Conservation (phyloP, 148 eudicot genomes). For the Cornus kousa region DNA sequence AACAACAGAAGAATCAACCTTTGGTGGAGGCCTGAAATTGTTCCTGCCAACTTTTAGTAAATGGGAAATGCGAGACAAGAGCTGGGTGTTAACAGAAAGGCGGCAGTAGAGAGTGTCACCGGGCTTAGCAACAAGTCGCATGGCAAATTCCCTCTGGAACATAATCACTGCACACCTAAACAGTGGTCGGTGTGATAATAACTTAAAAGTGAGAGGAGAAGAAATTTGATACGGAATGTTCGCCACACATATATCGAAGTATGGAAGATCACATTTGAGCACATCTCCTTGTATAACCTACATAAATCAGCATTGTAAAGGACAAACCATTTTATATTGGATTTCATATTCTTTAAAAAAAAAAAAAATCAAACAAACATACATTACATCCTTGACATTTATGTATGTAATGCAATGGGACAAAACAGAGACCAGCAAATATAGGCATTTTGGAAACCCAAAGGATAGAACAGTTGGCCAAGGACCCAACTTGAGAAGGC, state of each 20-base stretch:
- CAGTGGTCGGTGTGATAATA: slow-evolving; percentile 61
- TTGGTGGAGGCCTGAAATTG: slow-evolving; percentile 94
- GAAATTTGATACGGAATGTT: slow-evolving; percentile 93
- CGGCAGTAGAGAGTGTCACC: slow-evolving; percentile 90
- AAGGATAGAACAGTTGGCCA: not conserved
- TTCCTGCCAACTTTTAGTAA: slow-evolving; percentile 84
- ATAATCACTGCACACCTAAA: slow-evolving; percentile 88
- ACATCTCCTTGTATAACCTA: slow-evolving; percentile 97
- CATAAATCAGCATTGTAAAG: not conserved
- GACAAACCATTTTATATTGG: not conserved
- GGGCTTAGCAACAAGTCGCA: slow-evolving; percentile 92
- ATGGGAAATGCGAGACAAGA: slow-evolving; percentile 68
- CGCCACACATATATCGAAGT: slow-evolving; percentile 89
- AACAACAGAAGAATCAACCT: slow-evolving; percentile 93
- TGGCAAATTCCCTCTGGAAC: slow-evolving; percentile 94
- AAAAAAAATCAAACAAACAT: not conserved
- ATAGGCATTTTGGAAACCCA: not conserved
- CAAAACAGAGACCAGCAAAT: no score
- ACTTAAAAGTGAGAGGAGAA: slow-evolving; percentile 82
- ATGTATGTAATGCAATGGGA: not conserved
- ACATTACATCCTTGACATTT: not conserved
- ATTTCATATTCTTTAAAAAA: not conserved
- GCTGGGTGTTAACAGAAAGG: slow-evolving; percentile 83
- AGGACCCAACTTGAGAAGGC: no score
- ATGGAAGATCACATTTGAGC: slow-evolving; percentile 82